Percentiles rank a stretch among this genome's conserved stretches.
Conservation (phyloP, 2,329 filamentous ascomycete genomes). For the Aspergillus amoenus region DNA sequence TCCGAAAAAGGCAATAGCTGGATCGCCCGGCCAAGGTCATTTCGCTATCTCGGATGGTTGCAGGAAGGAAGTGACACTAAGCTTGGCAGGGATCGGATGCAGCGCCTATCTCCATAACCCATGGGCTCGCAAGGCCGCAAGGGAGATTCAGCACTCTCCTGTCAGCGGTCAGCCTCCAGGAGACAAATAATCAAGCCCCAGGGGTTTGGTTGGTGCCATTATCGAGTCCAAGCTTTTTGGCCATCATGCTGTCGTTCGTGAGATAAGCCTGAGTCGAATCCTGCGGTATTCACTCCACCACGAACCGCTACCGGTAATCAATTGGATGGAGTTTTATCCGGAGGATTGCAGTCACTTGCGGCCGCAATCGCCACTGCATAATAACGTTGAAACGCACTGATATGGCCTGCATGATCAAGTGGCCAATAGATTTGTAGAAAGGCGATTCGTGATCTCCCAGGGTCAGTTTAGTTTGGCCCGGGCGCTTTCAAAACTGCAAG, state of each 20-base stretch:
- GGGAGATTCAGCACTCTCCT: not conserved
- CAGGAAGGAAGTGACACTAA: not conserved
- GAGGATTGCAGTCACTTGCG: not conserved
- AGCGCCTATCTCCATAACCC: conserved; percentile 11
- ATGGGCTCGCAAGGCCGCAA: not conserved
- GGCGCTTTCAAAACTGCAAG: not conserved
- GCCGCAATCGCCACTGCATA: not conserved
- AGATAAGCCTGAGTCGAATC: not conserved
- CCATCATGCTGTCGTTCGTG: not conserved
- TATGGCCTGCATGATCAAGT: conserved; percentile 9
- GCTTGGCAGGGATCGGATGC: conserved; percentile 10
- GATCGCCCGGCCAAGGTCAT: not conserved
- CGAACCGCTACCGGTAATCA: not conserved
- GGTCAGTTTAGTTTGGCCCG: not conserved
- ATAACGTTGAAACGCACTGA: conserved; percentile 11
- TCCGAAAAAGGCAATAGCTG: conserved; percentile 1
- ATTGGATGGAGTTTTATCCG: conserved; percentile 1
- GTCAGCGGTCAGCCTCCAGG: not conserved
- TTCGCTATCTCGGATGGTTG: conserved; percentile 8
- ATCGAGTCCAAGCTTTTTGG: not conserved
- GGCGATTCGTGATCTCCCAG: not conserved
- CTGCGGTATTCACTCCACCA: not conserved
- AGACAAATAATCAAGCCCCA: not conserved
- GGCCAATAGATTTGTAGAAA: not conserved
- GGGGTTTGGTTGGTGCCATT: not conserved